Percentiles rank a stretch among this genome's conserved stretches.
Conservation (phyloP, 2,329 filamentous ascomycete species). For the Pseudogymnoascus verrucosus region DNA sequence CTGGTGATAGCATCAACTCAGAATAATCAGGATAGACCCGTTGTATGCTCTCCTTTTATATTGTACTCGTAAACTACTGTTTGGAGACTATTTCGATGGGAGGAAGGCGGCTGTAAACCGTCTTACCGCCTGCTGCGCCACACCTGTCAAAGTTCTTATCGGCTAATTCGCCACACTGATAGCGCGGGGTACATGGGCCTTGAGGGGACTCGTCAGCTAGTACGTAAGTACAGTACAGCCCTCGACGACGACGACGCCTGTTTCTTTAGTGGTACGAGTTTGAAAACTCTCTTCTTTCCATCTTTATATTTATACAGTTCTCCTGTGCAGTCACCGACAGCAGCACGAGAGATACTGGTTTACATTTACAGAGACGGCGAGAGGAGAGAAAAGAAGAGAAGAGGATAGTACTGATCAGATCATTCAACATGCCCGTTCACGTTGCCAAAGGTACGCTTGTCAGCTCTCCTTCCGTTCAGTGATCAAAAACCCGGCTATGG, state of each 20-base stretch:
- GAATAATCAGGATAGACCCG: background rate
- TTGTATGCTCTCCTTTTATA: background rate
- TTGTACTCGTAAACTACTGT: background rate
- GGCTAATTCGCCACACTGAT: slow-evolving; percentile 6
- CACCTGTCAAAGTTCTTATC: slow-evolving; percentile 9
- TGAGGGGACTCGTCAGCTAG: slow-evolving; percentile 4
- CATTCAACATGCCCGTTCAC: slow-evolving; percentile 8
- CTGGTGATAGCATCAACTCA: background rate
- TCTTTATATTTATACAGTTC: background rate
- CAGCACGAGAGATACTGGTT: background rate
- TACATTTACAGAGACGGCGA: background rate
- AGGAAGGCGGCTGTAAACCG: background rate
- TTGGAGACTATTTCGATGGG: background rate
- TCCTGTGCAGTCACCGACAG: background rate
- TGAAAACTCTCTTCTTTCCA: background rate
- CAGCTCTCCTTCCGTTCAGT: background rate
- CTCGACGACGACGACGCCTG: background rate
- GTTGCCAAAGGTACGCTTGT: slow-evolving; percentile 10
- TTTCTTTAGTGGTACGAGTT: background rate
- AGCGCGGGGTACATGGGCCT: background rate
- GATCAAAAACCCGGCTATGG: background rate
- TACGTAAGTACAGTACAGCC: background rate
- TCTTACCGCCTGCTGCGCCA: slow-evolving; percentile 8
- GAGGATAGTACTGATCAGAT: background rate
- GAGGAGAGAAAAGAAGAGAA: background rate